Percentiles rank a stretch among this genome's conserved stretches.
Conservation (phyloP, 805 yeast genomes). For the Hemisphaericaspora nanyangensis region DNA sequence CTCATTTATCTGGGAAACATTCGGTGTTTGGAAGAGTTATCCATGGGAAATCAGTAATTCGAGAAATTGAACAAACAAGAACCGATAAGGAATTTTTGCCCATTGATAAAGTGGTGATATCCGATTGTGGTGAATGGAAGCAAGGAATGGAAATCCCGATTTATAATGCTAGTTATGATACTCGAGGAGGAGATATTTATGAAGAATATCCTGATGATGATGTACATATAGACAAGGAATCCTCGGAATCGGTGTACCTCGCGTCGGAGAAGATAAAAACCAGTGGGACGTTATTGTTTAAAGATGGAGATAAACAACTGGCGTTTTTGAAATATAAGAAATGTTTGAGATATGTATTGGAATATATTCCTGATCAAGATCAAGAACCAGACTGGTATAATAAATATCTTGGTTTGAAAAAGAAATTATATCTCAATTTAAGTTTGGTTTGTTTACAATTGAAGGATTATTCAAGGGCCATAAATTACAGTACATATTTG, state of each 20-base stretch:
- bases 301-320: constrained; percentile 44
- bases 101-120: constrained; percentile 28
- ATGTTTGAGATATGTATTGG: constrained; percentile 66
- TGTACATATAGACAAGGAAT: constrained; percentile 50
- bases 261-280: constrained; percentile 59
- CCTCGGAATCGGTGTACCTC: constrained; percentile 47
- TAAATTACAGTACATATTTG: constrained; percentile 53
- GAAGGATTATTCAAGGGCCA: constrained; percentile 44
- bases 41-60: constrained; percentile 64
- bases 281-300: constrained; percentile 61
- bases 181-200: constrained; percentile 63
- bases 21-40: constrained; percentile 71
- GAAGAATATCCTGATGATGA: constrained; percentile 83
- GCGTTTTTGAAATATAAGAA: constrained; percentile 64
- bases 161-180: constrained; percentile 56
- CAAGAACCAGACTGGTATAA: constrained; percentile 49
- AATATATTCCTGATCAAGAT: constrained; percentile 66
- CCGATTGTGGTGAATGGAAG: constrained; percentile 62
- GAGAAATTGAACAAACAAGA: constrained; percentile 54
- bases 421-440: constrained; percentile 56
- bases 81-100: constrained; percentile 35
- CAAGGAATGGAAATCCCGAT: constrained; percentile 52
- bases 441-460: constrained; percentile 51
- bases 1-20: constrained; percentile 74
- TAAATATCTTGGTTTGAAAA: constrained; percentile 49